These are phyloP conservation scores for Prunus davidiana DNA, from an alignment of 306 rosid genomes.

Conservation along the genomic window DNA sequence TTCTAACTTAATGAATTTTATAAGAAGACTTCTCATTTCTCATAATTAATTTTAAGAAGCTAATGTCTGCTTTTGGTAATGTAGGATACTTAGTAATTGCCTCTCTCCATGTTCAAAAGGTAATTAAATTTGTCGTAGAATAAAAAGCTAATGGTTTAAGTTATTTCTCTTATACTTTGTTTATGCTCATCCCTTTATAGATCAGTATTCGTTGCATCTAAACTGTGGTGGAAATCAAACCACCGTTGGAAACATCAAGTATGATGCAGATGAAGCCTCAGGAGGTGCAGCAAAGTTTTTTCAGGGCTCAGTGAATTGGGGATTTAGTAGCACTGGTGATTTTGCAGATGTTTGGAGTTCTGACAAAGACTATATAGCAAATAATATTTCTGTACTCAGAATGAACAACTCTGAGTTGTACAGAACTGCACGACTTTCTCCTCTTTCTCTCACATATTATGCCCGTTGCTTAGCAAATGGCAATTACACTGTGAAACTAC, in stretches of 20 bases:
- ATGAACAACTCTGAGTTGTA: slow-evolving; percentile 39
- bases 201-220: slow-evolving; percentile 38
- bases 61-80: background rate
- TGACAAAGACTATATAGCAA: slow-evolving; percentile 26
- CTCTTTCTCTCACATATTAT: slow-evolving; percentile 53
- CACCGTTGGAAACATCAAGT: slow-evolving; percentile 32
- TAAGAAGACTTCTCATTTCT: background rate
- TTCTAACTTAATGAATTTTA: background rate
- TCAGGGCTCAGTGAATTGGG: slow-evolving; percentile 32
- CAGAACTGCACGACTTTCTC: slow-evolving; percentile 45
- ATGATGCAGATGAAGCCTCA: slow-evolving; percentile 37
- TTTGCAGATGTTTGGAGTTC: slow-evolving; percentile 33
- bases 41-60: background rate
- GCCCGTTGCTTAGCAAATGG: slow-evolving; percentile 65
- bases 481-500: slow-evolving; percentile 51
- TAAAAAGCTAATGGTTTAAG: background rate
- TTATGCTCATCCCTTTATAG: background rate
- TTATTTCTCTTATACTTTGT: background rate
- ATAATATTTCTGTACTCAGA: slow-evolving; percentile 21
- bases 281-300: slow-evolving; percentile 49
- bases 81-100: slow-evolving; percentile 21
- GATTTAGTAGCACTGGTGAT: slow-evolving; percentile 54
- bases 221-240: slow-evolving; percentile 60
- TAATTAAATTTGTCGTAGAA: background rate
- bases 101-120: slow-evolving; percentile 18